Base-by-base conservation (phyloP, 345 rosid genomes). In the Dipteronia dyeriana region DNA sequence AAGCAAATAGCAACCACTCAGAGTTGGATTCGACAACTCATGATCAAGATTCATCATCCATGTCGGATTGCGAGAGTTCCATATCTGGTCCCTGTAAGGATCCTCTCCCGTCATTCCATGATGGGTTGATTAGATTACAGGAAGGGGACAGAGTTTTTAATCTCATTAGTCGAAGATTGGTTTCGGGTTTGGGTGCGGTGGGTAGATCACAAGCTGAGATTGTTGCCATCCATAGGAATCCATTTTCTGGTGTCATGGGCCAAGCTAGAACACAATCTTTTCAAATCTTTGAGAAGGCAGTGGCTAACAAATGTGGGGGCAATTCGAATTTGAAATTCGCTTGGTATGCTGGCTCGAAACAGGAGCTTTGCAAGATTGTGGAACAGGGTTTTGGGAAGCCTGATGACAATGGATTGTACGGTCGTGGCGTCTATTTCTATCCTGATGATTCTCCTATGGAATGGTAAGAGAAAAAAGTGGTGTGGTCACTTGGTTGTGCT, bases 371-470 rank as follows among this genome's bases (percentile, higher is more conserved):
- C 43, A 76, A 80, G 69, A 83, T 96, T 60, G 9, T 91, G 22
- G 87, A 84, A n/a, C 79, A 87, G 45, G 99, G 99, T 3, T 94
- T 94, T 80, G 78, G 78, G n/a, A 68, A 71, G 71, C 79, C 76
- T 3, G 66, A 26, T 54, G 85, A 85, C 77, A 72, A 81, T 31
- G 90, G 88, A 0, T 80, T 87, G 75, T 83, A 79, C 49, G 97
- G 98, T 0, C 63, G 80, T 19, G 98, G 99, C 9, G 43, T 91
- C 71, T 88, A 89, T 84, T 84, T 92, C 56, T 82, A 86, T 6
- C 91, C 98, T 0, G 90, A 86, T 69, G 75, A 87, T 79, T 84
- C 84, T 56, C 90, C 95, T 31, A 66, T 88, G 12, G 94, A 90
- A 49, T 85, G 97, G 98, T 92, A 76, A 77, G 69, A 77, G 69